phyloP scores from a whole-genome alignment of 768 basidiomycete species.

The Suillus lakei region DNA sequence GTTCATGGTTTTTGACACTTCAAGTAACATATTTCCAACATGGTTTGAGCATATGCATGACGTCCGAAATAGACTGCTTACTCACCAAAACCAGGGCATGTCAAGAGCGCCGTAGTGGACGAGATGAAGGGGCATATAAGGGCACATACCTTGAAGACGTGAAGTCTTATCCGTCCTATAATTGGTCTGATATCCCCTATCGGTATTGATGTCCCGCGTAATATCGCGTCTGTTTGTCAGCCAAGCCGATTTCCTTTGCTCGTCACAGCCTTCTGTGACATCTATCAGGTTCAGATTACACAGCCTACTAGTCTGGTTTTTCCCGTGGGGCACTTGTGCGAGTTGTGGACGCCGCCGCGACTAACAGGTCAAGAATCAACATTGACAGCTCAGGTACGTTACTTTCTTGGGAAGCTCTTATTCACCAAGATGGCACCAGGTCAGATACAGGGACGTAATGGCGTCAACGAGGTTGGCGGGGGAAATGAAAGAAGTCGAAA shows the following conservation, averaged over 20 bases:
- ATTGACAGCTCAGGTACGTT: not conserved
- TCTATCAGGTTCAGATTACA: not conserved
- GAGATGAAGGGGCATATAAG: not conserved
- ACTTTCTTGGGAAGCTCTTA: not conserved
- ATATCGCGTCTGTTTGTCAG: not conserved
- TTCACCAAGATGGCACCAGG: not conserved
- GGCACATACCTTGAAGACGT: not conserved
- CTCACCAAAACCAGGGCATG: not conserved
- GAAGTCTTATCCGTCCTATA: not conserved
- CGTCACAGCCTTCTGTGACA: not conserved
- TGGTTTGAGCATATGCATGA: not conserved
- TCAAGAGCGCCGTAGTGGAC: not conserved
- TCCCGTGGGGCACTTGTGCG: not conserved
- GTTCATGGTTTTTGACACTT: not conserved
- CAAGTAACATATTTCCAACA: not conserved
- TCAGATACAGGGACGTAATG: not conserved
- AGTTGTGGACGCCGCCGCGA: no score
- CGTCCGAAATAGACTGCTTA: not conserved
- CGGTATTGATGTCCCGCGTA: not conserved
- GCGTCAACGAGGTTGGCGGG: not conserved
- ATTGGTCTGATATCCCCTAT: not conserved
- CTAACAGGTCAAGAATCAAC: not conserved
- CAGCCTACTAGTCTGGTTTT: not conserved
- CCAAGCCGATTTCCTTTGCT: not conserved
- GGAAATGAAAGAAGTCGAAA: slow-evolving; percentile 3